These are phyloP conservation scores for Scedosporium boydii DNA, from an alignment of 2,329 filamentous ascomycete species.

Conservation along the genomic window DNA sequence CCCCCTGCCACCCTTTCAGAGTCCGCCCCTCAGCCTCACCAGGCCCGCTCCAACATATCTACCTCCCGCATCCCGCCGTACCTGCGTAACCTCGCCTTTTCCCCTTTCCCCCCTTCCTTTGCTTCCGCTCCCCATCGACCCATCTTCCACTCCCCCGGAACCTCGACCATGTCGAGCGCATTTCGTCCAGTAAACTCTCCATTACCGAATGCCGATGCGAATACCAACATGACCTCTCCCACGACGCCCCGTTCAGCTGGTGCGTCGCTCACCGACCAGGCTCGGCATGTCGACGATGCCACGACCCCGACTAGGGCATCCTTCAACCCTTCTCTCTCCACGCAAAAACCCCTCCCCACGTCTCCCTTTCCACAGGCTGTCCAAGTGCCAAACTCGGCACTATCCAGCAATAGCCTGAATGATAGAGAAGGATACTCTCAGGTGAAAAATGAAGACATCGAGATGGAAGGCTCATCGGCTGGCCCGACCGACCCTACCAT, in stretches of 20 bases:
- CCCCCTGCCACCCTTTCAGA: slow-evolving; percentile 8
- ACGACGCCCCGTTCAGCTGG: slow-evolving; percentile 22
- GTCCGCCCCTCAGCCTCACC: slow-evolving; percentile 7
- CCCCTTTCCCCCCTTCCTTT: slow-evolving; percentile 8
- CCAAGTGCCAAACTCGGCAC: slow-evolving; percentile 22
- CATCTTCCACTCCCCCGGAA: slow-evolving; percentile 10
- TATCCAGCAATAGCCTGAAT: neutral
- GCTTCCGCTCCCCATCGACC: slow-evolving; percentile 19
- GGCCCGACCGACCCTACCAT: neutral
- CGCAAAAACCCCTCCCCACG: slow-evolving; percentile 44
- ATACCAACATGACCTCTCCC: slow-evolving; percentile 21
- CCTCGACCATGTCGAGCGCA: slow-evolving; percentile 32
- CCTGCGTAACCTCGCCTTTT: slow-evolving; percentile 9
- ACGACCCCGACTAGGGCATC: slow-evolving; percentile 55
- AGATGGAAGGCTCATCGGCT: slow-evolving; percentile 60
- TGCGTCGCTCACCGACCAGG: slow-evolving; percentile 22
- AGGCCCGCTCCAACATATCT: slow-evolving; percentile 8
- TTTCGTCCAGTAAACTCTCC: slow-evolving; percentile 39
- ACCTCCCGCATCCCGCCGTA: slow-evolving; percentile 11
- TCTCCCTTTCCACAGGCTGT: slow-evolving; percentile 42
- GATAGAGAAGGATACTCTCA: slow-evolving; percentile 1
- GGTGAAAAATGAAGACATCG: slow-evolving; percentile 48
- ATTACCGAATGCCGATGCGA: slow-evolving; percentile 12
- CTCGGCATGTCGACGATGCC: slow-evolving; percentile 30
- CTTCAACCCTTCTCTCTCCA: slow-evolving; percentile 32